Base-by-base conservation (phyloP, 2,329 filamentous ascomycete species). In the Coniochaeta hoffmannii region DNA sequence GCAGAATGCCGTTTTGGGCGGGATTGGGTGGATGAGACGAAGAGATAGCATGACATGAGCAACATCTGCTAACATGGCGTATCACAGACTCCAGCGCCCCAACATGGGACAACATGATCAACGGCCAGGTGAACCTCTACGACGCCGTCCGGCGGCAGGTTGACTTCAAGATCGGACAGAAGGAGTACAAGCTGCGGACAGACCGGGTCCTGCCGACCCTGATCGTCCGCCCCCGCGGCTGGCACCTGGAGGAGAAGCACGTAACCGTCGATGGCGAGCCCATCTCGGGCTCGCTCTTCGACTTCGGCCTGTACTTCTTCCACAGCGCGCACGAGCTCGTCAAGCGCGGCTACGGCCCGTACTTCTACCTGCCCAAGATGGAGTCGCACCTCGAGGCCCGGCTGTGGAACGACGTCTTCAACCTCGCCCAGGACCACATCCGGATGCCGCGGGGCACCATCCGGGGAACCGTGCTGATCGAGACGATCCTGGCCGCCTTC, bases 91-190 rank as follows among this genome's bases (percentile, higher is more conserved):
- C 94, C 7, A 94, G 82, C 68, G 92, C 94, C 24, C 94, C 94
- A 24, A 97, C 94, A 44, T 99, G 94, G 94, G 91, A 96, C 63
- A 97, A 97, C 78, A 97, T 97, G 92, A 87, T 97, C 78, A 96
- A 94, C 64, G 94, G 94, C 60, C 94, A 99, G 75, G 86, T 97
- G 63, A 99, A 97, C 78, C 83, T 99, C 56, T 95, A 97, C 78
- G 94, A 97, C 67, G 94, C 92, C 63, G 91, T 96, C 69, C 89
- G 94, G 67, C 87, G 85, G 64, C 89, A 97, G 75, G 85, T 97
- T 65, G 93, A 97, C 77, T 97, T 97, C 81, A 95, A 94, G 80
- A 88, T 92, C 68, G 92, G 92, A 60, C 78, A 85, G 66, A 99
- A 97, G 77, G 91, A 96, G 69, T 99, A 99, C 79, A 97, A 96